These are phyloP conservation scores for Ophiostoma sp. DNA, from an alignment of 2,329 filamentous ascomycete species.

Conservation along the genomic window DNA sequence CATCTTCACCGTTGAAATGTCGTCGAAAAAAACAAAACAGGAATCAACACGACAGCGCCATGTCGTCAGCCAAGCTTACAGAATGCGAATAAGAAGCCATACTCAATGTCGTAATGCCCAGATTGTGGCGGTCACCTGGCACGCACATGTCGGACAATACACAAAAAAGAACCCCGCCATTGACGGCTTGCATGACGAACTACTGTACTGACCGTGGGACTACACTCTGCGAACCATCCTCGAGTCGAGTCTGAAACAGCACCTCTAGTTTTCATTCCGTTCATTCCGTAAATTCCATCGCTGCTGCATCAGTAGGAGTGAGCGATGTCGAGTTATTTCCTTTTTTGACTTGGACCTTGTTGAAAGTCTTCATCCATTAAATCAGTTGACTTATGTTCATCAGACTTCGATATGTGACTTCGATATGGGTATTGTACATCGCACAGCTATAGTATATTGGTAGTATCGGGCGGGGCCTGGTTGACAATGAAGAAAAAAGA, in stretches of 20 bases:
- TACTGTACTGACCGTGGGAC: not conserved
- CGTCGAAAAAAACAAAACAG: not conserved
- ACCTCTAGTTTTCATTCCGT: not conserved
- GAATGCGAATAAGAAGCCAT: not conserved
- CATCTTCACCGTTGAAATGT: not conserved
- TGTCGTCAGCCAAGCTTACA: not conserved
- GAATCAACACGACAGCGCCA: not conserved
- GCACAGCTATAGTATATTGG: not conserved
- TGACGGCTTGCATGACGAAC: slow-evolving; percentile 7
- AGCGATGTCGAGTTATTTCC: not conserved
- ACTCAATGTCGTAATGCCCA: not conserved
- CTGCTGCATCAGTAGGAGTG: not conserved
- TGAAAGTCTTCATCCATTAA: not conserved
- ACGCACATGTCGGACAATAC: not conserved
- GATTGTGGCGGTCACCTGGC: slow-evolving; percentile 1
- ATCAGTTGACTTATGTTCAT: not conserved
- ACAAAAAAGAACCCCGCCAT: not conserved
- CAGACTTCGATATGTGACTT: too few species aligned
- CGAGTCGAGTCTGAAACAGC: not conserved
- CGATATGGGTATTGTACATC: too few species aligned
- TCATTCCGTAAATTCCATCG: not conserved
- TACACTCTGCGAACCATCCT: not conserved
- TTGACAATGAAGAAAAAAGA: not conserved
- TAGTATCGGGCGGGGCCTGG: not conserved
- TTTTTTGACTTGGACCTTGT: not conserved